Conservation (phyloP, 495 filamentous ascomycete species). For the Zalerion maritima region DNA sequence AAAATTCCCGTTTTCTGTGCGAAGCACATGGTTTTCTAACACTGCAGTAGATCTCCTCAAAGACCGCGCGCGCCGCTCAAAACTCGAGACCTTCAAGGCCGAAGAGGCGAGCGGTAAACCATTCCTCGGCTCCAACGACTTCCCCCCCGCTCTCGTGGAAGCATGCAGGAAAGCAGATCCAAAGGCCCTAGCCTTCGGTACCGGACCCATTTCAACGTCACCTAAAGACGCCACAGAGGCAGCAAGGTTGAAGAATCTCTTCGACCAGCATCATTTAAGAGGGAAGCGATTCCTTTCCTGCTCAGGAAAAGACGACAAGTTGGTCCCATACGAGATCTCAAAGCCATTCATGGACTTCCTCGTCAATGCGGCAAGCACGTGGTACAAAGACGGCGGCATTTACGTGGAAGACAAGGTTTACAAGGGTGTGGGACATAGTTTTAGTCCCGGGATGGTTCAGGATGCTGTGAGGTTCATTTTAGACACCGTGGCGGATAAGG, state of each 20-base stretch:
- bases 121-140: constrained; percentile 63
- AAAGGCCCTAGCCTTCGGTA: constrained; percentile 48
- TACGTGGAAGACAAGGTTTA: constrained; percentile 62
- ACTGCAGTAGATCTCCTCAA: constrained; percentile 41
- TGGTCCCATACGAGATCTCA: constrained; percentile 64
- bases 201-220: constrained; percentile 20
- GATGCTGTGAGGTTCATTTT: constrained; percentile 55
- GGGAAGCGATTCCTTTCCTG: constrained; percentile 69
- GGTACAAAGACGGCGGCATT: constrained; percentile 43
- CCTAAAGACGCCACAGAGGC: constrained; percentile 13
- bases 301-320: constrained; percentile 61
- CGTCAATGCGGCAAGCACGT: constrained; percentile 41
- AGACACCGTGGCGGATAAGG: constrained; percentile 26
- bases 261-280: too few relatives aligned
- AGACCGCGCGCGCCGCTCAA: constrained; percentile 63
- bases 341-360: constrained; percentile 60
- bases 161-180: constrained; percentile 52
- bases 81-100: constrained; percentile 43
- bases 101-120: constrained; percentile 34
- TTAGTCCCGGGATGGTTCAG: constrained; percentile 54
- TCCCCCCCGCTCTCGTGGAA: constrained; percentile 50
- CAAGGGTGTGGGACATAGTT: constrained; percentile 54
- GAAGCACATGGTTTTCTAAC: neutral
- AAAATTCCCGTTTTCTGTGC: neutral
- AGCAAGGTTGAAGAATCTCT: too few relatives aligned